Evolutionary conservation across 139 green algal species (phyloP), one percentile per base, ranked within the genome.

Genomic region (Chlorella sp.): DNA sequence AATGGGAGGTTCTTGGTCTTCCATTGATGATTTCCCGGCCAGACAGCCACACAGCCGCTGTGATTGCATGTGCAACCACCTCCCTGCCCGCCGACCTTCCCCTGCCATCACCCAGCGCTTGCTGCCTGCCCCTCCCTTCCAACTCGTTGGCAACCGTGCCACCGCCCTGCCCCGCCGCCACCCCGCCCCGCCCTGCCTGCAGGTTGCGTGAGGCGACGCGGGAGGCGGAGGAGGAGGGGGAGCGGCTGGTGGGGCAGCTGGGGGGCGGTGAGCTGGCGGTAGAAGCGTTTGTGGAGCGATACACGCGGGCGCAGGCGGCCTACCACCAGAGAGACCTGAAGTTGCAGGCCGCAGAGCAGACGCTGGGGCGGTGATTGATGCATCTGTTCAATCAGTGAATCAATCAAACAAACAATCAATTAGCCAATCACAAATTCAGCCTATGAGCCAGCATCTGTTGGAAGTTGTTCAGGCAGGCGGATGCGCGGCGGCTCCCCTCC

Each of bases 321-420:
- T 94, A 92, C 80, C 95, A 97, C 89, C 57, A 84, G 39, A 66
- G 94, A 4, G 93, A 96, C 81, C 81, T 96, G 2, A 95, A 96
- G 90, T 88, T 92, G 24, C 95, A 96, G 77, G 93, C 94, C 24
- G 93, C 93, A 12, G 89, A 95, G 88, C 88, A 95, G 71, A 94
- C 83, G 71, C 48, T 85, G 42, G 32, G 48, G 64, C 64, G 64
- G 64, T 18, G 15, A 32, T 9, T 71, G 64, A 71, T 9, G 21
- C 48, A n/a, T n/a, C n/a, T n/a, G n/a, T n/a, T n/a, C n/a, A n/a
- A n/a, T n/a, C n/a, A n/a, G n/a, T n/a, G n/a, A n/a, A n/a, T n/a
- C n/a, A n/a, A n/a, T n/a, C n/a, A n/a, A n/a, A n/a, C n/a, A n/a
- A n/a, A n/a, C n/a, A n/a, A n/a, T n/a, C n/a, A n/a, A n/a, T n/a